These are phyloP conservation scores for Candida silvicultrix DNA, from an alignment of 805 yeast species.

Conservation along the genomic window DNA sequence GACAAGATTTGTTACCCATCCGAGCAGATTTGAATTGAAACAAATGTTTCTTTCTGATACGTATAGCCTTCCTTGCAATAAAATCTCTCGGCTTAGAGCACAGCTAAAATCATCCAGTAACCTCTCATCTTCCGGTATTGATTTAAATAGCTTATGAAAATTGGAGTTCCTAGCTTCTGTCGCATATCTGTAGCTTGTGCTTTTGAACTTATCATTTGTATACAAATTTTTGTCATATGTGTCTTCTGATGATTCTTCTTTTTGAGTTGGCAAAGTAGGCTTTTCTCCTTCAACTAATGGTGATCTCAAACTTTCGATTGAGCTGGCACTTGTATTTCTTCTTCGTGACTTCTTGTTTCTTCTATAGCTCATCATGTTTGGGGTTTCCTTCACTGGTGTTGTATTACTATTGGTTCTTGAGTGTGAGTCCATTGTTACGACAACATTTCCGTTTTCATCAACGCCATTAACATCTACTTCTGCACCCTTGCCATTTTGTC, in stretches of 20 bases:
- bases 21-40: conserved; percentile 80
- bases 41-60: conserved; percentile 74
- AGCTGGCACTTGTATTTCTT: conserved; percentile 14
- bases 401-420: conserved; percentile 1
- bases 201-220: conserved; percentile 50
- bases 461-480: not conserved
- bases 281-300: conserved; percentile 15
- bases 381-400: conserved; percentile 10
- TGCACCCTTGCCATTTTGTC: not conserved
- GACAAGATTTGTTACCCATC: conserved; percentile 82
- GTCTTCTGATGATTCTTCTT: conserved; percentile 1
- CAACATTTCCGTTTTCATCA: not conserved
- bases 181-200: conserved; percentile 60
- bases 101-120: conserved; percentile 85
- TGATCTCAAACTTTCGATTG: conserved; percentile 12
- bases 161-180: conserved; percentile 58
- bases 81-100: conserved; percentile 80
- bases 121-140: conserved; percentile 62
- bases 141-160: conserved; percentile 69
- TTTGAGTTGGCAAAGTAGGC: conserved; percentile 2
- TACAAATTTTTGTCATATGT: conserved; percentile 35
- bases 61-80: conserved; percentile 83
- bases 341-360: conserved; percentile 7
- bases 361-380: conserved; percentile 22
- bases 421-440: conserved; percentile 1